A percentile compares a stretch with the other conserved stretches of the same genome.
phyloP scores from a whole-genome alignment of 495 filamentous ascomycete species.

The Astrothelium macrocarpum region DNA sequence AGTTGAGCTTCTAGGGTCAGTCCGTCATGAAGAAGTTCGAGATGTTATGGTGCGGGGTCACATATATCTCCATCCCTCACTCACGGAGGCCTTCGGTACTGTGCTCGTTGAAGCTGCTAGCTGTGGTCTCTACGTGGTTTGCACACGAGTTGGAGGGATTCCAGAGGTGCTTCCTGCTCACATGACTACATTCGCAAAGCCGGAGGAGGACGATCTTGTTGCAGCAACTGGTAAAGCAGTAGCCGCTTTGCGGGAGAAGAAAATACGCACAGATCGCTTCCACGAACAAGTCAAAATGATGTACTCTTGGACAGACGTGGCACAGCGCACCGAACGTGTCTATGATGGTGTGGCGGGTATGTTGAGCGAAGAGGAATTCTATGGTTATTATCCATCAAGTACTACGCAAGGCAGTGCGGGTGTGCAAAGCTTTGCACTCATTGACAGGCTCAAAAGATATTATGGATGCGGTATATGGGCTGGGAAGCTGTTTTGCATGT shows the following conservation, averaged over 20 bases:
- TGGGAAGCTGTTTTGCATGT: conserved; percentile 91
- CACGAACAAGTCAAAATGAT: conserved; percentile 94
- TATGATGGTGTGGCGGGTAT: conserved; percentile 84
- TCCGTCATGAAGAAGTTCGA: conserved; percentile 91
- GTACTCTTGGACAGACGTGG: conserved; percentile 97
- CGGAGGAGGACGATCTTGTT: conserved; percentile 87
- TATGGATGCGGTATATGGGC: conserved; percentile 99
- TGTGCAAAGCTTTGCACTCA: conserved; percentile 76
- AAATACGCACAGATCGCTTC: conserved; percentile 83
- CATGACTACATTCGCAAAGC: conserved; percentile 90
- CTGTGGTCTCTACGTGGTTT: conserved; percentile 92
- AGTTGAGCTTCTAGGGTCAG: conserved; percentile 80
- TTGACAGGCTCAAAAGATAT: conserved; percentile 88
- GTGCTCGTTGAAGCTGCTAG: conserved; percentile 95
- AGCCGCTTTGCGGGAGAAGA: conserved; percentile 64
- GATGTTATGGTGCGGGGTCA: conserved; percentile 98
- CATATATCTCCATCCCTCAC: conserved; percentile 87
- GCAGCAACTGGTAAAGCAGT: conserved; percentile 75
- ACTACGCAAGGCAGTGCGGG: conserved; percentile 64
- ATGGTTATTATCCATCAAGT: conserved; percentile 58
- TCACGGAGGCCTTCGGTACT: conserved; percentile 95
- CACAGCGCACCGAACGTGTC: conserved; percentile 82
- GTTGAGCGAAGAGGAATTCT: conserved; percentile 77
- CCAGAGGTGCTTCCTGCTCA: conserved; percentile 87
- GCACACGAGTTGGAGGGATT: conserved; percentile 91